phyloP scores from a whole-genome alignment of 768 basidiomycete species.

The Mycena belliarum region DNA sequence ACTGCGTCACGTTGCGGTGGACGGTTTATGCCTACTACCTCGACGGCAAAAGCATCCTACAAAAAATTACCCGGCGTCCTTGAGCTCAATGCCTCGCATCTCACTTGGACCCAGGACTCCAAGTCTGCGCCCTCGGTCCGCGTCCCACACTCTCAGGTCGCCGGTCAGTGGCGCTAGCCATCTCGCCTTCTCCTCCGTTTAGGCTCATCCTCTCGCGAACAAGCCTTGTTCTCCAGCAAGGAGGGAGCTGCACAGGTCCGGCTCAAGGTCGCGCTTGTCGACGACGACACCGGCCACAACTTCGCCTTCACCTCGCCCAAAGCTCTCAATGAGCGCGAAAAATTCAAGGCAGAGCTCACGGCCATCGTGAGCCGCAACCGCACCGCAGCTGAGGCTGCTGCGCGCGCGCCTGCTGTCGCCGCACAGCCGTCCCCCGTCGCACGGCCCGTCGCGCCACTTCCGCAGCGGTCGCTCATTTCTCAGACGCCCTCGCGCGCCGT shows the following conservation, averaged over 20 bases:
- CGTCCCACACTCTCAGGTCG: constrained; percentile 58
- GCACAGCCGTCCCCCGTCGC: constrained; percentile 26
- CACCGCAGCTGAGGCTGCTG: constrained; percentile 35
- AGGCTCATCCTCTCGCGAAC: constrained; percentile 18
- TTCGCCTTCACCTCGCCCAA: constrained; percentile 79
- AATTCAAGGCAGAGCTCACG: constrained; percentile 80
- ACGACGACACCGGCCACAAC: constrained; percentile 74
- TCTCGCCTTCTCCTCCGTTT: constrained; percentile 4
- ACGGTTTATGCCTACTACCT: no score
- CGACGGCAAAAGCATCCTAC: constrained; percentile 74
- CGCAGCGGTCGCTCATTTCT: constrained; percentile 37
- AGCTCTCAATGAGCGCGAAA: constrained; percentile 73
- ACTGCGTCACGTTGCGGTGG: no score
- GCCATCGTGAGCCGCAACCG: constrained; percentile 77
- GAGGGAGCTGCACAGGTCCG: constrained; percentile 78
- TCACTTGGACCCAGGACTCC: constrained; percentile 82
- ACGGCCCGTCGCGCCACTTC: constrained; percentile 29
- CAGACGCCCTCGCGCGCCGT: constrained; percentile 59
- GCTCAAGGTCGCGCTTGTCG: constrained; percentile 70
- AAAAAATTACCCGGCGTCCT: constrained; percentile 80
- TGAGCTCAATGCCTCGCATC: constrained; percentile 68
- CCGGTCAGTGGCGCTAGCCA: constrained; percentile 49
- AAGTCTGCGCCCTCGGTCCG: constrained; percentile 64
- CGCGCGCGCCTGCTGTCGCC: constrained; percentile 32
- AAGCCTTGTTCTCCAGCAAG: constrained; percentile 86